Conservation (phyloP, 495 filamentous ascomycete species). For the Talaromyces borbonicus region DNA sequence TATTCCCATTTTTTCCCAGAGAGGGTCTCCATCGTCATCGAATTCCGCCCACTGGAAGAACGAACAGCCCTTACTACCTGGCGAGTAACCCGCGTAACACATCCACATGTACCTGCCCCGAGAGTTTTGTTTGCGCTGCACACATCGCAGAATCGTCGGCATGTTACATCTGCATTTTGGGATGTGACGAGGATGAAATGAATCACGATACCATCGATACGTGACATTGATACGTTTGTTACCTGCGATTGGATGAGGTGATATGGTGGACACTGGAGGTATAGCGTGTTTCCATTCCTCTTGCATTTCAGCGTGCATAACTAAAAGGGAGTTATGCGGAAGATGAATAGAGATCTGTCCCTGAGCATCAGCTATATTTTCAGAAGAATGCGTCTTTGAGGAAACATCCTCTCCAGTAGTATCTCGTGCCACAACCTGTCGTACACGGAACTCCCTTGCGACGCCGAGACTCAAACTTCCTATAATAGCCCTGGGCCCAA, state of each 20-base stretch:
- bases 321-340: constrained; percentile 82
- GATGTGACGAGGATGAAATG: constrained; percentile 57
- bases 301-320: constrained; percentile 87
- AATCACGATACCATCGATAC: constrained; percentile 75
- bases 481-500: constrained; percentile 80
- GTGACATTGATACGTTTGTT: constrained; percentile 84
- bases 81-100: constrained; percentile 70
- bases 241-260: constrained; percentile 71
- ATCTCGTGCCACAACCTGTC: constrained; percentile 55
- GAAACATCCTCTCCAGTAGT: constrained; percentile 20
- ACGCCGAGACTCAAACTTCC: constrained; percentile 87
- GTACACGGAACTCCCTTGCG: constrained; percentile 79
- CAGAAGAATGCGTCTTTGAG: constrained; percentile 11
- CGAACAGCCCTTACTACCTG: constrained; percentile 63
- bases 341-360: constrained; percentile 88
- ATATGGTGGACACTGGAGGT: constrained; percentile 58
- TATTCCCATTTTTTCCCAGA: constrained; percentile 37
- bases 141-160: constrained; percentile 65
- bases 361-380: constrained; percentile 45
- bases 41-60: constrained; percentile 91
- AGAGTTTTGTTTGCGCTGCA: constrained; percentile 64
- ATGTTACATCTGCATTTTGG: constrained; percentile 56
- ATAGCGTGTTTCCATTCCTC: constrained; percentile 57
- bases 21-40: constrained; percentile 73
- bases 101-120: constrained; percentile 87